Evolutionary conservation across 2,329 filamentous ascomycete species (phyloP), one percentile per base, ranked within the genome.

Genomic region (Pseudogymnoascus sp.): DNA sequence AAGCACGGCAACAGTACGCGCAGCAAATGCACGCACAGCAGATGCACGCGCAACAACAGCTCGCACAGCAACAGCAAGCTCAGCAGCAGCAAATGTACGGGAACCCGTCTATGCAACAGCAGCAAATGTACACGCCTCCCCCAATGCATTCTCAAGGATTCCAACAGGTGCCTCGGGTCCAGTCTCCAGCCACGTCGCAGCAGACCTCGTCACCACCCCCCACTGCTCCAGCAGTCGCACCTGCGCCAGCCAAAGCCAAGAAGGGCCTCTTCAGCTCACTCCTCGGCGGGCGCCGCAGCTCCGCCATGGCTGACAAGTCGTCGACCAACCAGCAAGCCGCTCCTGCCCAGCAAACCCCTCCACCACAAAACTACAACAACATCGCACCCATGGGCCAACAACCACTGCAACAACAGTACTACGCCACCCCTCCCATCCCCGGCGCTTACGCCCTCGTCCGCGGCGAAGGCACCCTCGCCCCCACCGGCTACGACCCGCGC

Each of bases 361-460:
- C 21, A 36, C 41, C 34, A 48, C 34, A 45, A 48, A 41, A 23
- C 11, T 36, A 36, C 19, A n/a, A 36, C 19, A n/a, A 25, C 8
- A 60, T 8, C 57, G 48, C 13, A 54, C 62, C 31, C 62, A 65
- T 23, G 62, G 66, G 31, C 67, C 63, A n/a, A 54, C 64, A 14
- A 19, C 21, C 51, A 5, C 66, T 63, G 14, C 65, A 67, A 65
- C 72, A 65, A 45, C 66, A 66, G 2, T 63, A 64, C 28, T 75
- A 75, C 62, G 68, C 71, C 64, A 68, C 62, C 28, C 72, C 73
- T 7, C 73, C 72, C 2, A 74, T 74, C 48, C 73, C 73, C 19
- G 69, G 69, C 4, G 70, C 70, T 3, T 75, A 75, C 60, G 37
- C 62, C 14, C 62, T 72, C 2, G 73, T 74, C 6, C 67, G 68